These are phyloP conservation scores for Orychophragmus violaceus DNA, from an alignment of 345 rosid genomes.

Conservation along the genomic window DNA sequence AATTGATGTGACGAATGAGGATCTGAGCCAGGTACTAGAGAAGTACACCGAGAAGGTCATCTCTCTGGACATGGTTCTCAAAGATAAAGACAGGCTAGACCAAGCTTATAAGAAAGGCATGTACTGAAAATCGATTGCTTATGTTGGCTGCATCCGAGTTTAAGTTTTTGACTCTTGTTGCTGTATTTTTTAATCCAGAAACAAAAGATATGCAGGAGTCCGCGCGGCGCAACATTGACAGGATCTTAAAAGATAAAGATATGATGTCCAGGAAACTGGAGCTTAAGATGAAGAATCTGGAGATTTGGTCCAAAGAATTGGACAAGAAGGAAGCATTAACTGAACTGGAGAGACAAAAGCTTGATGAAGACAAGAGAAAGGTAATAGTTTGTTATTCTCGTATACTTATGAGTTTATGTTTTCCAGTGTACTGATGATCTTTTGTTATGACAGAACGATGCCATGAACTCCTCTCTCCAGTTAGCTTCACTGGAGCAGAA, in stretches of 20 bases:
- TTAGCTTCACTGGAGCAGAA: conserved; percentile 76
- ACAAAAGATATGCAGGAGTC: conserved; percentile 61
- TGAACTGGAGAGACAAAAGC: conserved; percentile 77
- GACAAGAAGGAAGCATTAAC: conserved; percentile 73
- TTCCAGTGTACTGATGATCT: conserved; percentile 20
- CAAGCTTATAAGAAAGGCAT: conserved; percentile 66
- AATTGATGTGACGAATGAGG: conserved; percentile 60
- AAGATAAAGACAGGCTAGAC: conserved; percentile 63
- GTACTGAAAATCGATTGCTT: not conserved
- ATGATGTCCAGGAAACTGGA: conserved; percentile 56
- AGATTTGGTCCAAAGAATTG: conserved; percentile 56
- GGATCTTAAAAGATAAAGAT: conserved; percentile 63
- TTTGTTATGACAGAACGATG: conserved; percentile 43
- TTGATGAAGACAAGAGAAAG: conserved; percentile 75
- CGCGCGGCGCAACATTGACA: conserved; percentile 51
- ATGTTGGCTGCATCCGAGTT: not conserved
- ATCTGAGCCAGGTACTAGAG: conserved; percentile 39
- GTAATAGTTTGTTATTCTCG: conserved; percentile 29
- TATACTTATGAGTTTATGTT: not conserved
- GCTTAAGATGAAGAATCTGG: conserved; percentile 45
- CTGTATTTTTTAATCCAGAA: conserved; percentile 40
- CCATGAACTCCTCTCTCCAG: conserved; percentile 53
- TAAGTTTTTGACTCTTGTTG: not conserved
- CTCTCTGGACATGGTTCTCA: conserved; percentile 55
- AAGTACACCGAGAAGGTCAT: conserved; percentile 48